These are phyloP conservation scores for Pleurotus giganteus DNA, from an alignment of 768 basidiomycete species.

Conservation along the genomic window DNA sequence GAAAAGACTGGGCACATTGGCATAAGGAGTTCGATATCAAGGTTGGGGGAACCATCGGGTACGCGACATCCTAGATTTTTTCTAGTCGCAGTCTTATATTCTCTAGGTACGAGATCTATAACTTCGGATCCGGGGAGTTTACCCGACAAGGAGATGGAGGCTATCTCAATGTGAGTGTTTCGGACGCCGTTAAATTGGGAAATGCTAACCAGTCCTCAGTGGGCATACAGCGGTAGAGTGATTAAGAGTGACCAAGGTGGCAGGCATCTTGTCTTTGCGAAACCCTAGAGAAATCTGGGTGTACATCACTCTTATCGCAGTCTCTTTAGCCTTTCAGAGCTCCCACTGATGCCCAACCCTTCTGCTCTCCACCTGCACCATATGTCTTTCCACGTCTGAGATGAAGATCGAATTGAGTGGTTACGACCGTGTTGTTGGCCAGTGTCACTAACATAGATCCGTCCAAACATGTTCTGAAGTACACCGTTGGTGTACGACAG, in stretches of 20 bases:
- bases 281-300: no score
- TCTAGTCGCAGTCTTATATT: neutral
- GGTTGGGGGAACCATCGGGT: conserved; percentile 2
- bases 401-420: no score
- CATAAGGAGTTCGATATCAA: conserved; percentile 2
- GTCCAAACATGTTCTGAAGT: no score
- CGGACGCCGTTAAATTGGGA: neutral
- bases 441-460: no score
- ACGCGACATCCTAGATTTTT: neutral
- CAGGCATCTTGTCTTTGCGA: neutral
- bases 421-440: no score
- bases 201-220: neutral
- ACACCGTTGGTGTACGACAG: no score
- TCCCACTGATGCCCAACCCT: no score
- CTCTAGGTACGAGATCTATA: neutral
- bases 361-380: no score
- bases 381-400: no score
- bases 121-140: neutral
- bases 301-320: no score
- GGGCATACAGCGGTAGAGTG: neutral
- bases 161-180: neutral
- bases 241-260: neutral
- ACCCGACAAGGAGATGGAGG: neutral
- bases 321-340: no score
- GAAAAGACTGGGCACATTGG: neutral